Evolutionary conservation across 2,329 filamentous ascomycete species (phyloP).

Genomic region (Helminthosporium solani): DNA sequence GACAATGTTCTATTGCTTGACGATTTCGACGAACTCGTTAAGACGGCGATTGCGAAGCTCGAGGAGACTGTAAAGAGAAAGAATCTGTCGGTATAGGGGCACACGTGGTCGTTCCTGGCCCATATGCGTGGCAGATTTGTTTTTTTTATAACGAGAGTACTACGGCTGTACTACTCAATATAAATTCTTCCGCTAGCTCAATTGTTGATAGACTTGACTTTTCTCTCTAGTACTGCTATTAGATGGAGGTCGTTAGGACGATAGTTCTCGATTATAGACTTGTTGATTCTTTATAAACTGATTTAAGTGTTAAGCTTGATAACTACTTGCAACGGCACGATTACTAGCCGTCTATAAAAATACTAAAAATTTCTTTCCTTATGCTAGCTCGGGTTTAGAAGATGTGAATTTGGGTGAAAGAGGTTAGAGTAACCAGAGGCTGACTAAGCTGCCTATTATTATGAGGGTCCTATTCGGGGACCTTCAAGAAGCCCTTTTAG

Average conservation of each 20-base stretch:
- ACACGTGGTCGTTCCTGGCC: constrained; percentile 1
- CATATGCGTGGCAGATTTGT: constrained; percentile 3
- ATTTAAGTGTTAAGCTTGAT: constrained; percentile 8
- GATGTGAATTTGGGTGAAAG: not conserved
- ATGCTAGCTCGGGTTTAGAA: constrained; percentile 5
- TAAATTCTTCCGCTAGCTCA: constrained; percentile 5
- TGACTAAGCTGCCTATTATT: constrained; percentile 3
- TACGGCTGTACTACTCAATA: constrained; percentile 4
- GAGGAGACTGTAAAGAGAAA: constrained; percentile 10
- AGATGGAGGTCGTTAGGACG: constrained; percentile 3
- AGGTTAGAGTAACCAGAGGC: too few species aligned
- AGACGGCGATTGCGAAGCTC: constrained; percentile 7
- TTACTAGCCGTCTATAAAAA: constrained; percentile 5
- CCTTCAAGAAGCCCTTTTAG: constrained; percentile 1
- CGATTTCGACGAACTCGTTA: constrained; percentile 7
- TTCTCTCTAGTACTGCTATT: constrained; percentile 4
- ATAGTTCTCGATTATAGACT: constrained; percentile 8
- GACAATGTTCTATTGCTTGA: constrained; percentile 8
- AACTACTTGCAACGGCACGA: too few species aligned
- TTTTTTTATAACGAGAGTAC: constrained; percentile 2
- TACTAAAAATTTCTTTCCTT: constrained; percentile 5
- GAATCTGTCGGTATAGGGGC: constrained; percentile 4
- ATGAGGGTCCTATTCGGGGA: constrained; percentile 6
- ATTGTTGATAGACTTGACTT: constrained; percentile 6
- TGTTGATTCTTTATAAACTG: constrained; percentile 9